These are phyloP conservation scores for Euphorbia lathyris DNA, from an alignment of 345 rosid genomes.

Conservation along the genomic window DNA sequence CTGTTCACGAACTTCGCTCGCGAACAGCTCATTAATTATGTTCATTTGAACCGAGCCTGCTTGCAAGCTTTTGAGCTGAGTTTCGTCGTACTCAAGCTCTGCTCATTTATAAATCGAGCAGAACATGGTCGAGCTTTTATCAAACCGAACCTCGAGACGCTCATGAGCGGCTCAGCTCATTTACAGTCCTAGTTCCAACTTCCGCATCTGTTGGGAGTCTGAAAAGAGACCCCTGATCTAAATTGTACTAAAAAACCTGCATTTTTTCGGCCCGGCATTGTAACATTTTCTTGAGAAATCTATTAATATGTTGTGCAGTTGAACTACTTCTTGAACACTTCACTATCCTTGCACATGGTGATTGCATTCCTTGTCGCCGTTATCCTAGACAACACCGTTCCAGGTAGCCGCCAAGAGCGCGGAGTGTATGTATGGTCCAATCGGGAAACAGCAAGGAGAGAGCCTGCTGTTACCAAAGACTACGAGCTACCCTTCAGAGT, in stretches of 20 bases:
- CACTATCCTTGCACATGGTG: constrained; percentile 76
- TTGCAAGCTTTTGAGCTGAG: too few species aligned
- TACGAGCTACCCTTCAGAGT: constrained; percentile 84
- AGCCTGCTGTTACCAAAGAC: constrained; percentile 79
- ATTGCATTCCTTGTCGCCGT: constrained; percentile 87
- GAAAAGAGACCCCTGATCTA: not conserved
- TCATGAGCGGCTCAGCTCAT: too few species aligned
- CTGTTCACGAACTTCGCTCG: too few species aligned
- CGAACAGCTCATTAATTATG: too few species aligned
- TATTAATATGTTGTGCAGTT: constrained; percentile 41
- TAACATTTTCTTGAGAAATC: not conserved
- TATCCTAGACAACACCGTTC: constrained; percentile 87
- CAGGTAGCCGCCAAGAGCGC: constrained; percentile 86
- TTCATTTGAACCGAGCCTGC: too few species aligned
- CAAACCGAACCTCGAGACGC: too few species aligned
- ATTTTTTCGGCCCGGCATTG: not conserved
- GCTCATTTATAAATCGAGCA: too few species aligned
- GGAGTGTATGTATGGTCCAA: constrained; percentile 93
- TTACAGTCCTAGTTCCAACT: too few species aligned
- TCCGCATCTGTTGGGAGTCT: not conserved
- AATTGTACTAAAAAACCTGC: not conserved
- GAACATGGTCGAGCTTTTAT: too few species aligned
- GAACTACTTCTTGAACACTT: constrained; percentile 83
- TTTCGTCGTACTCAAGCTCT: too few species aligned
- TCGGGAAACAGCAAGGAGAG: constrained; percentile 81